A percentile compares a stretch with the other conserved stretches of the same genome.
Evolutionary conservation across 2,329 filamentous ascomycete species (phyloP).

Genomic region (Aaosphaeria pasadenensis): DNA sequence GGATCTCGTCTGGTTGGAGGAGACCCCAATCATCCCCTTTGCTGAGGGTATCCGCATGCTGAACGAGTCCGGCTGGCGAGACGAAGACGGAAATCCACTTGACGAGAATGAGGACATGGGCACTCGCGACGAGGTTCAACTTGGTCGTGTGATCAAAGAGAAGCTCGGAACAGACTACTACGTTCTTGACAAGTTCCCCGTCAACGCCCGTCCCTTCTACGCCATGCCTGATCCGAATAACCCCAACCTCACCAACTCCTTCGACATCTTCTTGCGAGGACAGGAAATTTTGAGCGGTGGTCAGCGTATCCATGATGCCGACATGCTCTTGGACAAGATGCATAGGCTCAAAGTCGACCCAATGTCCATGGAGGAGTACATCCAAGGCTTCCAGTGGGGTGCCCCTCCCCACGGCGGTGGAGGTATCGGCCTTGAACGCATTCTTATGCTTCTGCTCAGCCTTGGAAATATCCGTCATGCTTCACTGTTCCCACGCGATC

Average conservation of each 20-base stretch:
- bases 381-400: conserved; percentile 83
- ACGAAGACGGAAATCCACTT: conserved; percentile 71
- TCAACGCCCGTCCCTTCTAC: conserved; percentile 83
- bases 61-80: conserved; percentile 71
- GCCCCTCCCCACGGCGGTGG: conserved; percentile 87
- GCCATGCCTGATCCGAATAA: conserved; percentile 79
- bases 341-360: conserved; percentile 70
- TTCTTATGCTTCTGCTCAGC: conserved; percentile 81
- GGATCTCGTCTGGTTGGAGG: conserved; percentile 80
- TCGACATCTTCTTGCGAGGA: conserved; percentile 90
- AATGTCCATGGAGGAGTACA: conserved; percentile 84
- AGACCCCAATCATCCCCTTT: conserved; percentile 81
- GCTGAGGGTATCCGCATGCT: conserved; percentile 76
- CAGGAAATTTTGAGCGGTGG: conserved; percentile 92
- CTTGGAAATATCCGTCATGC: conserved; percentile 87
- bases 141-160: conserved; percentile 80
- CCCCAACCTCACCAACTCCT: conserved; percentile 77
- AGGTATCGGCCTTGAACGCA: conserved; percentile 84
- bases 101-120: conserved; percentile 76
- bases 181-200: conserved; percentile 89
- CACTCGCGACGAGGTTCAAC: conserved; percentile 81
- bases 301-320: conserved; percentile 83
- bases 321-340: conserved; percentile 75
- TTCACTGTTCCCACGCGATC: conserved; percentile 83
- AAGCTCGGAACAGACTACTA: conserved; percentile 90